Evolutionary conservation across 306 rosid species (phyloP).

Genomic region (Sophora flavescens): DNA sequence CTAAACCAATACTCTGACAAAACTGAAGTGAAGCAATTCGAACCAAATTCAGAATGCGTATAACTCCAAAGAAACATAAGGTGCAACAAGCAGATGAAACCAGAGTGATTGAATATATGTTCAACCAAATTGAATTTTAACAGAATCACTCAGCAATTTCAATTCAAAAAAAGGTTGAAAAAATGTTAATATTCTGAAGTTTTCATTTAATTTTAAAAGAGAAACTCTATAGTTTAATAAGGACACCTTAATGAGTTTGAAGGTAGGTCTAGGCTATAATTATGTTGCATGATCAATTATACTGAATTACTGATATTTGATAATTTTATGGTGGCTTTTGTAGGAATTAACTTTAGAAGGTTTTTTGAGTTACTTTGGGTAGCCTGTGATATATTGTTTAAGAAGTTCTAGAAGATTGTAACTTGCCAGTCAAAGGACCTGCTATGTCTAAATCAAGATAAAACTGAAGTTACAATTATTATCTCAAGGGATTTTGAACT

Average conservation of each 20-base stretch:
- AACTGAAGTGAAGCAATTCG: slow-evolving; percentile 19
- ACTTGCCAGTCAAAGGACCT: background rate
- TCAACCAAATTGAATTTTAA: slow-evolving; percentile 6
- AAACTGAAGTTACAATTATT: background rate
- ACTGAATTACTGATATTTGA: background rate
- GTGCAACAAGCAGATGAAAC: slow-evolving; percentile 12
- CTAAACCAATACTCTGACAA: slow-evolving; percentile 25
- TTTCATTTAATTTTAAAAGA: background rate
- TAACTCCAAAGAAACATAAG: slow-evolving; percentile 24
- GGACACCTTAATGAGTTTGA: no score
- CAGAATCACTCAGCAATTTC: background rate
- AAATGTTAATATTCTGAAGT: background rate
- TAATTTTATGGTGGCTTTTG: background rate
- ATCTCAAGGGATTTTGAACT: background rate
- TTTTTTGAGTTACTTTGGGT: no score
- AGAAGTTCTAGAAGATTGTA: background rate
- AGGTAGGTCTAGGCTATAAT: no score
- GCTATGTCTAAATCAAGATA: background rate
- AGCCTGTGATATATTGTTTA: background rate
- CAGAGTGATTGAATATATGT: background rate
- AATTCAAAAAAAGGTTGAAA: background rate
- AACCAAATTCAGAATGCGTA: slow-evolving; percentile 20
- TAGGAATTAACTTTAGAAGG: background rate
- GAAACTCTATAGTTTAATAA: background rate
- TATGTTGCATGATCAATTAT: no score